Evolutionary conservation across 73 alveolate genomes (phyloP), one percentile per base, ranked within the genome.

Genomic region (Halteria grandinella): DNA sequence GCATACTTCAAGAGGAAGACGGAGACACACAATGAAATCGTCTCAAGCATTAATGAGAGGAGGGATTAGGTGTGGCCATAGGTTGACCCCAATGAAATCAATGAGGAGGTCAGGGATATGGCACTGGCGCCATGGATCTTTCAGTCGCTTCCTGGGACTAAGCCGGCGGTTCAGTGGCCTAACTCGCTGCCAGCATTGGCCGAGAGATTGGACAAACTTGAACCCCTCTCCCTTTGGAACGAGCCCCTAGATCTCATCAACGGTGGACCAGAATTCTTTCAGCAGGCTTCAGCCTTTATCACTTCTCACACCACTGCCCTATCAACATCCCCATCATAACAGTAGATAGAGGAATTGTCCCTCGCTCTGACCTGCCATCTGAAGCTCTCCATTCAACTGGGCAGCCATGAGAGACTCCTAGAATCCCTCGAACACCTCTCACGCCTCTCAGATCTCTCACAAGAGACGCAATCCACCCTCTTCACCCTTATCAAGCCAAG

Each of bases 81-180:
- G 44, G 58, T 75, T 20, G 87, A 62, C 48, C 17, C 7, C 18
- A 73, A 55, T 36, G 75, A 73, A 43, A 24, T 73, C 32, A 4
- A 44, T 17, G 86, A 55, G 0, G 64, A 52, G 44, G 11, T 77
- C 54, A 75, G 58, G 49, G 90, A 69, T 8, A 41, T 71, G 0
- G 90, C 94, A n/a, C 50, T 59, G 14, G 75, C 90, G 1, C 94
- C 94, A 7, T 86, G 94, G 94, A n/a, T 49, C 25, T 50, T 70
- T 74, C 54, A 78, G 36, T 64, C 86, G 10, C 66, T 86, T 25
- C 94, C 94, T 1, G 94, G 91, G 34, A 86, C 86, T 15, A 72
- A 79, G 33, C 91, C 91, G 14, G 7, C 25, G 4, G 33, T 59
- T 14, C 69, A 63, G 73, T 51, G 86, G 81, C 79, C 90, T 18